Percentiles rank a stretch among this genome's conserved stretches.
These are phyloP conservation scores for Cochlearia excelsa DNA, from an alignment of 345 rosid species.

Conservation along the genomic window DNA sequence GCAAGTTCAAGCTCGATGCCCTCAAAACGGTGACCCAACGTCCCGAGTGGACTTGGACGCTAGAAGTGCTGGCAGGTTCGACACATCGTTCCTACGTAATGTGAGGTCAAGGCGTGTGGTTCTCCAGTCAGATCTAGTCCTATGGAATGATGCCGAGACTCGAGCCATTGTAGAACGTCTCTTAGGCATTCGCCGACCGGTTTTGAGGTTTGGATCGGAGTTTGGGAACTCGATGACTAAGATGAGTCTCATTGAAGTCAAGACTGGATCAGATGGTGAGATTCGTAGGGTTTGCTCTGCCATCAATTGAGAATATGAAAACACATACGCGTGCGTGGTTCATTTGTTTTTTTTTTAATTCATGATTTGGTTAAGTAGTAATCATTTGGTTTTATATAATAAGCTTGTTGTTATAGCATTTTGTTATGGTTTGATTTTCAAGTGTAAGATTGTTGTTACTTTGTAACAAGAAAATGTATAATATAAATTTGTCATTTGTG, in stretches of 20 bases:
- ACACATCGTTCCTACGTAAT: conserved; percentile 42
- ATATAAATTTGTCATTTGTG: not conserved
- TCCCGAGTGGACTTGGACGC: conserved; percentile 39
- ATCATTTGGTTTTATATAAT: conserved; percentile 3
- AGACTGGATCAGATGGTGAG: conserved; percentile 44
- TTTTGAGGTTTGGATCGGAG: conserved; percentile 38
- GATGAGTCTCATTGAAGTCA: conserved; percentile 54
- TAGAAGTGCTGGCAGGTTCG: conserved; percentile 39
- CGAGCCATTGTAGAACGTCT: conserved; percentile 31
- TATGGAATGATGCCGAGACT: conserved; percentile 41
- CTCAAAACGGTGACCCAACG: conserved; percentile 31
- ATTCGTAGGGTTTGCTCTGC: conserved; percentile 48
- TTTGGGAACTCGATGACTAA: conserved; percentile 52
- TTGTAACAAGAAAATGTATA: conserved; percentile 17
- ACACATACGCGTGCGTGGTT: not conserved
- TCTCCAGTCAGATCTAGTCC: conserved; percentile 38
- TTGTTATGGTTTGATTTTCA: conserved; percentile 2
- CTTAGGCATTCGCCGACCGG: conserved; percentile 30
- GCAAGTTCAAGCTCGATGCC: conserved; percentile 23
- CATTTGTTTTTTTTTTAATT: conserved; percentile 4
- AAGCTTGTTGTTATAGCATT: conserved; percentile 18
- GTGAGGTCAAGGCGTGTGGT: conserved; percentile 41
- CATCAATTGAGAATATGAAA: conserved; percentile 27
- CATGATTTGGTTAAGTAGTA: conserved; percentile 4
- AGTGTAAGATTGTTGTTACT: conserved; percentile 23